These are phyloP conservation scores for Inga laurina DNA, from an alignment of 306 rosid species.

Conservation along the genomic window DNA sequence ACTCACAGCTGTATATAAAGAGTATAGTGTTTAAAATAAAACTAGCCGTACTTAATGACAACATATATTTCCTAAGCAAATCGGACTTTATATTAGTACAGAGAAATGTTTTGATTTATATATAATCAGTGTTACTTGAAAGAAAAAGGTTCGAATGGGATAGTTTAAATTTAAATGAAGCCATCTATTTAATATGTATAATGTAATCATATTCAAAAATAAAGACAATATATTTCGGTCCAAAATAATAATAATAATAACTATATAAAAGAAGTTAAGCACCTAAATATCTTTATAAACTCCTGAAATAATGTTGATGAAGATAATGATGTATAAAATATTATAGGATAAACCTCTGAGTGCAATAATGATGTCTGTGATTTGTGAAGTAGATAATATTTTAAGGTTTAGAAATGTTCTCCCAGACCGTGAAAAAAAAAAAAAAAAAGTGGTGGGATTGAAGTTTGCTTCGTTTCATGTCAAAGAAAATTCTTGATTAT, in stretches of 20 bases:
- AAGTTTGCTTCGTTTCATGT: background rate
- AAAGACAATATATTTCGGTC: background rate
- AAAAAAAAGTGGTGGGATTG: background rate
- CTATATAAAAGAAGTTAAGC: background rate
- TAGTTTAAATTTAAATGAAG: background rate
- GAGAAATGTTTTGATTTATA: background rate
- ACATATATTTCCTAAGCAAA: background rate
- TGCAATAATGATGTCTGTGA: conserved; percentile 7
- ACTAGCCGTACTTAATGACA: background rate
- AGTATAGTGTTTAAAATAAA: background rate
- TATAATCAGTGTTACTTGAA: background rate
- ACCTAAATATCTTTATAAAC: background rate
- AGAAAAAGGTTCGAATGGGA: background rate
- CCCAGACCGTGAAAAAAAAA: background rate
- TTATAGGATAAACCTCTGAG: background rate
- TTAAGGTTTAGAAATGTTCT: background rate
- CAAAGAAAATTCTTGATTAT: background rate
- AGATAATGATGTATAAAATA: background rate
- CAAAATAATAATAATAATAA: background rate
- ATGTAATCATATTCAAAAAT: background rate
- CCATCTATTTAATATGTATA: background rate
- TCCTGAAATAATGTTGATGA: background rate
- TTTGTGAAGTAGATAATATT: background rate
- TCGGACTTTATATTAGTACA: background rate
- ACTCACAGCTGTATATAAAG: background rate